phyloP scores from a whole-genome alignment of 148 eudicot species.

The Rhododendron kiyosumense region DNA sequence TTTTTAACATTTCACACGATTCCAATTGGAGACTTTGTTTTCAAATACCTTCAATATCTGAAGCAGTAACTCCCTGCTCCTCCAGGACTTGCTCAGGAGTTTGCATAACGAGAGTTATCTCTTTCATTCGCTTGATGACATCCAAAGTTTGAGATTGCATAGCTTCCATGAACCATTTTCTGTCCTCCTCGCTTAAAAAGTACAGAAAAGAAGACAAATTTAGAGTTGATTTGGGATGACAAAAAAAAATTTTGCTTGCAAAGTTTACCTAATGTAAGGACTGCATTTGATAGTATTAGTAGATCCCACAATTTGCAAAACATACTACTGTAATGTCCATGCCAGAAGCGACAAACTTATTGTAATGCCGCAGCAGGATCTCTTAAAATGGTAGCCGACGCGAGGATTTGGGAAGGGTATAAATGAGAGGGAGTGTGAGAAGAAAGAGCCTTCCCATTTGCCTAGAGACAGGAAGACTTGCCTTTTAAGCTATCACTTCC shows the following conservation, averaged over 20 bases:
- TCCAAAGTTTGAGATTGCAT: slow-evolving; percentile 90
- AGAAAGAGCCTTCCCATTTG: no score
- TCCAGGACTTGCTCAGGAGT: slow-evolving; percentile 83
- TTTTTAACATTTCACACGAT: not conserved
- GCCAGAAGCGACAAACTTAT: not conserved
- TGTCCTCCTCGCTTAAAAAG: slow-evolving; percentile 67
- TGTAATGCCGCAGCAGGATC: no score
- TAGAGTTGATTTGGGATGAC: not conserved
- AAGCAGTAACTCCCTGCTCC: slow-evolving; percentile 77
- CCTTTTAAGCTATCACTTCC: no score
- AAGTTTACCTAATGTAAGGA: not conserved
- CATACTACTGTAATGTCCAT: not conserved
- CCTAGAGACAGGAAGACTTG: no score
- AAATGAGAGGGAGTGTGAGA: no score
- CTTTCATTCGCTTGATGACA: slow-evolving; percentile 86
- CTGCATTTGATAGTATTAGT: not conserved
- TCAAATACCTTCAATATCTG: slow-evolving; percentile 70
- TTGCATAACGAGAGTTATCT: slow-evolving; percentile 86
- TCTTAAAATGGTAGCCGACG: no score
- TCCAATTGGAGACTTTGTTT: not conserved
- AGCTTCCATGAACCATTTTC: slow-evolving; percentile 98
- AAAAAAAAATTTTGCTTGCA: not conserved
- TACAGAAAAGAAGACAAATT: not conserved
- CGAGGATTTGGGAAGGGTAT: no score
- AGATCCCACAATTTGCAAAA: not conserved